phyloP scores from a whole-genome alignment of 2,329 filamentous ascomycete genomes.

The Phyllosticta paracitricarpa region DNA sequence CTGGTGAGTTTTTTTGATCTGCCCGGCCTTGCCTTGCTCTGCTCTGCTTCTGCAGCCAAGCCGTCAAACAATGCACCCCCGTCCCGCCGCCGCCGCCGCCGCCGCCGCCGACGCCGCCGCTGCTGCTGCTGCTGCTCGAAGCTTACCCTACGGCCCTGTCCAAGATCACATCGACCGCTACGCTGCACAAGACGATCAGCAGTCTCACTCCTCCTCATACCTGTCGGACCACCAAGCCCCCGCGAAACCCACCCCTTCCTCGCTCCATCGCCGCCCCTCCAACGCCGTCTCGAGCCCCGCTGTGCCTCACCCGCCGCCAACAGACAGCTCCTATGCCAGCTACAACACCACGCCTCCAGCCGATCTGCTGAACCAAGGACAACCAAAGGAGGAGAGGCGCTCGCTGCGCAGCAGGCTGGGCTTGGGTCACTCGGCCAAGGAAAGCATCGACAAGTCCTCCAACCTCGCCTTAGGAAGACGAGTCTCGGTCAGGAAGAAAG shows the following conservation, averaged over 20 bases:
- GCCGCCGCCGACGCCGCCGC: background rate
- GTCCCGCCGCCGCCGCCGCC: background rate
- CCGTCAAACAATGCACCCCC: background rate
- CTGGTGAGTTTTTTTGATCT: background rate
- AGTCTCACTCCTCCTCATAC: background rate
- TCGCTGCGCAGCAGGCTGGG: conserved; percentile 11
- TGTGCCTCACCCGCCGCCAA: conserved; percentile 16
- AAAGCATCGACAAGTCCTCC: conserved; percentile 19
- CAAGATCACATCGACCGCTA: conserved; percentile 6
- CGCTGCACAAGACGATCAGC: conserved; percentile 5
- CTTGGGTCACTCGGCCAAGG: conserved; percentile 14
- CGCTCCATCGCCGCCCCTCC: conserved; percentile 21
- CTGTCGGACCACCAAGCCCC: background rate
- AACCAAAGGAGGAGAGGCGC: conserved; percentile 5
- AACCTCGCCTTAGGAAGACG: conserved; percentile 24
- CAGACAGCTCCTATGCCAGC: conserved; percentile 11
- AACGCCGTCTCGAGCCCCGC: conserved; percentile 16
- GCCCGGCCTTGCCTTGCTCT: no score
- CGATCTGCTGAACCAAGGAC: conserved; percentile 3
- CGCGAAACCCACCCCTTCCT: conserved; percentile 13
- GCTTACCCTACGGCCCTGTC: background rate
- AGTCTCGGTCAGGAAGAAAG: conserved; percentile 27
- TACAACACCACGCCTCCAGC: conserved; percentile 5
- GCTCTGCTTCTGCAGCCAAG: background rate
- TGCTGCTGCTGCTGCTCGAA: background rate